Evolutionary conservation across 176 grass and related monocot genomes (phyloP), one percentile per base, ranked within the genome.

Genomic region (Oryza glaberrima): DNA sequence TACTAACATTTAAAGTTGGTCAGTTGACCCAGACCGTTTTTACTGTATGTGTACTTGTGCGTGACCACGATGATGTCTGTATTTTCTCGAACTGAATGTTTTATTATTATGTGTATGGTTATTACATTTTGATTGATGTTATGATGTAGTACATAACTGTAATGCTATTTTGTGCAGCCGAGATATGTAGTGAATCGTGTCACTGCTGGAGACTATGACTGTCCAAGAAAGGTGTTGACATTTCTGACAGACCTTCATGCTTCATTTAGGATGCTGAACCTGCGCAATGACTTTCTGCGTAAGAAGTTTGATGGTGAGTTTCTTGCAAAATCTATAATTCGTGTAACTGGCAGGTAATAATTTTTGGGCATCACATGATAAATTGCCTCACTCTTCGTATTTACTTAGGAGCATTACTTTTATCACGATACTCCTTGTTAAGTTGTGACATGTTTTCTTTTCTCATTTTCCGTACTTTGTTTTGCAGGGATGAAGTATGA

Each of bases 221-320:
- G 93, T 63, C 93, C 96, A 74, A 95, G 86, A 64, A 92, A 94
- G 72, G 93, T 98, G 67, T 81, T 95, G 20, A 79, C 41, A 45
- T 98, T 98, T 78, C 81, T 98, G 87, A 94, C 96, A 36, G 90
- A 95, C 79, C 96, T 98, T 9, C 96, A 98, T 79, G 82, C 91
- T 76, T 92, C 96, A 22, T 98, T 98, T 87, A 93, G 93, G 77
- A 95, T 98, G 93, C 78, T 98, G 30, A 98, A 98, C 84, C 88
- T 98, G 23, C 91, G 91, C 48, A 98, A 98, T 48, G 96, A 98
- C 80, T 98, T 98, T 70, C 47, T 98, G 75, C 93, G 93, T 11
- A 98, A 98, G 83, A 98, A 98, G 77, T 98, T 98, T 84, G 96
- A 98, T 89, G 89, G 96, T 98, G 73, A 82, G 88, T 82, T 70